These are phyloP conservation scores for Phytophthora pseudosyringae DNA, from an alignment of 352 stramenopile species.

Conservation along the genomic window DNA sequence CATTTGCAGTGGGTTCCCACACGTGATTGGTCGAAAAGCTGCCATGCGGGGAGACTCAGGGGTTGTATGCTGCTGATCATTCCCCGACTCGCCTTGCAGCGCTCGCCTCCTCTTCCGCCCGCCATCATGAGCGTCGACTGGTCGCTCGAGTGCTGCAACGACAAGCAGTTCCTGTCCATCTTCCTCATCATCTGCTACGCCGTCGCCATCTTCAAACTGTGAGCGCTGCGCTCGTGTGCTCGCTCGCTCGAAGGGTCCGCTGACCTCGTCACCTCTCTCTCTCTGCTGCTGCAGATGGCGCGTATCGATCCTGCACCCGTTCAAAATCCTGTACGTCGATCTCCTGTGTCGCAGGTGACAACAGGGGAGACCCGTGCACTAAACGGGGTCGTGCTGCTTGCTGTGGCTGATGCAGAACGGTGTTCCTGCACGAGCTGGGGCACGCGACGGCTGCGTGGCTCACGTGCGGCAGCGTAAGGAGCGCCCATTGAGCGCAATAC, in stretches of 20 bases:
- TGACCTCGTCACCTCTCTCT: not conserved
- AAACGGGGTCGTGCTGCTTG: not conserved
- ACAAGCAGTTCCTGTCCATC: conserved; percentile 86
- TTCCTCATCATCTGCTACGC: conserved; percentile 90
- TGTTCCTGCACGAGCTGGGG: conserved; percentile 88
- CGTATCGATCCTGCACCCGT: conserved; percentile 84
- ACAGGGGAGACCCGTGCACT: not conserved
- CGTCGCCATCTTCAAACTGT: conserved; percentile 90
- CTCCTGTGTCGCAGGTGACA: not conserved
- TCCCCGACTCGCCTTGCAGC: conserved; percentile 17
- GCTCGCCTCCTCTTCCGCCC: not conserved
- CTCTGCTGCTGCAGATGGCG: conserved; percentile 66
- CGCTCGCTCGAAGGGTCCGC: not conserved
- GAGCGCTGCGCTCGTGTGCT: not conserved
- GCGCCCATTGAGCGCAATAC: not conserved
- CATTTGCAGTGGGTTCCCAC: not conserved
- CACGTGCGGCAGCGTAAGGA: conserved; percentile 77
- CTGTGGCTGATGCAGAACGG: conserved; percentile 54
- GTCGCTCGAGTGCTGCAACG: conserved; percentile 88
- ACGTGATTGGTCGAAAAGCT: conserved; percentile 5
- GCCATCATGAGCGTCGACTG: conserved; percentile 51
- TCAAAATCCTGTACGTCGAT: conserved; percentile 86
- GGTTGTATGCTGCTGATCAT: conserved; percentile 6
- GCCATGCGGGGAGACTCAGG: conserved; percentile 14
- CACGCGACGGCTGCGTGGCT: conserved; percentile 87